These are phyloP conservation scores for Phenoliferia sp. DNA, from an alignment of 1,284 basidiomycete genomes.

Conservation along the genomic window DNA sequence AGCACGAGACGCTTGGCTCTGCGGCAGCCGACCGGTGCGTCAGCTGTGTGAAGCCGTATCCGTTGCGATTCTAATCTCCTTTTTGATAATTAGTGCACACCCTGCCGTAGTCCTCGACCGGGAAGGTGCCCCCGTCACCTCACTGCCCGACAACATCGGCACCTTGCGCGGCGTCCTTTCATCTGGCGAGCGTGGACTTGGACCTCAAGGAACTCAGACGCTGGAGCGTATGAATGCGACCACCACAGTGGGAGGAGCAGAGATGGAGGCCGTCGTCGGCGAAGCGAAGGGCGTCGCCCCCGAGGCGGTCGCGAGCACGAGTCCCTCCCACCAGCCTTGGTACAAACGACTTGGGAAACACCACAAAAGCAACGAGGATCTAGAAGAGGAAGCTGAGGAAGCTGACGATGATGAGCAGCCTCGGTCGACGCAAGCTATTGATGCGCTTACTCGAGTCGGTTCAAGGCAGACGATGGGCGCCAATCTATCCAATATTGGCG, in stretches of 20 bases:
- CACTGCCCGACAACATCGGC: not conserved
- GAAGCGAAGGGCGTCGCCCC: conserved; percentile 13
- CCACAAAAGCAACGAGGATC: not conserved
- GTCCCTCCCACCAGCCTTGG: not conserved
- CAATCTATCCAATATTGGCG: not conserved
- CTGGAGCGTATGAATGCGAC: not conserved
- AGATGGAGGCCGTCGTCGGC: conserved; percentile 20
- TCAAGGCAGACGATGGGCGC: not conserved
- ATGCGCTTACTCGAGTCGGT: not conserved
- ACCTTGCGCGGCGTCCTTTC: not conserved
- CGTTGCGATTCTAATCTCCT: too few relatives aligned
- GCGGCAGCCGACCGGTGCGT: not conserved
- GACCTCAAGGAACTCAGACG: not conserved
- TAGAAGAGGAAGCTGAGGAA: not conserved
- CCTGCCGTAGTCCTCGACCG: not conserved
- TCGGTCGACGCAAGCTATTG: not conserved
- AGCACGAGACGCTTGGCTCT: not conserved
- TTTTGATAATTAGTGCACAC: too few relatives aligned
- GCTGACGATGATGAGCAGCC: not conserved
- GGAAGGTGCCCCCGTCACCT: not conserved
- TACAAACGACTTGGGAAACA: not conserved
- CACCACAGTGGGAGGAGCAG: not conserved
- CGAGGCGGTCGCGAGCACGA: conserved; percentile 14
- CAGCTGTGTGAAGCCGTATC: not conserved
- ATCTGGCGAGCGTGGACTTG: not conserved